A percentile compares a stretch with the other conserved stretches of the same genome.
phyloP scores from a whole-genome alignment of 2,329 filamentous ascomycete genomes.

The Venturia effusa region DNA sequence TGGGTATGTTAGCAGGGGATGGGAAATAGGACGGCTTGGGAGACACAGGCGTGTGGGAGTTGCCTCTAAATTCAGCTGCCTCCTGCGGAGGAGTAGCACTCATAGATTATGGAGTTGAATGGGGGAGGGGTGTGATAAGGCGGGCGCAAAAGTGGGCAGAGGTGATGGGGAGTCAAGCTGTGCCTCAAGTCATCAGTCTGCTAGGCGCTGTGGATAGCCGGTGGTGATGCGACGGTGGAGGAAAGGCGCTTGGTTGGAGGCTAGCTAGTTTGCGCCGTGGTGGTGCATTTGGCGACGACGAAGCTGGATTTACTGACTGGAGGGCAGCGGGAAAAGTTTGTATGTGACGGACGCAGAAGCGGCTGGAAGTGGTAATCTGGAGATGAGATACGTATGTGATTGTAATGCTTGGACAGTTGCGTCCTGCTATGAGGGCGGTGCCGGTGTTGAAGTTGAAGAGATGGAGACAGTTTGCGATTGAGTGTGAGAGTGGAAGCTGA shows the following conservation, averaged over 20 bases:
- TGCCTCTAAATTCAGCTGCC: slow-evolving; percentile 50
- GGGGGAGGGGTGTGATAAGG: background rate
- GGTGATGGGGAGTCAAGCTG: background rate
- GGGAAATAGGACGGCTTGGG: slow-evolving; percentile 59
- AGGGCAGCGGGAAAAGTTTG: background rate
- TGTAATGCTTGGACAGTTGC: background rate
- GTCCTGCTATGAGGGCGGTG: background rate
- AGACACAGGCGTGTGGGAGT: slow-evolving; percentile 58
- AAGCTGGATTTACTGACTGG: no score
- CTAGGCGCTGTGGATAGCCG: background rate
- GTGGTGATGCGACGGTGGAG: background rate
- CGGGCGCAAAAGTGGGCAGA: background rate
- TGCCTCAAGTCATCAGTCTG: slow-evolving; percentile 2
- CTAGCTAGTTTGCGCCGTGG: background rate
- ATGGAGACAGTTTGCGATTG: background rate
- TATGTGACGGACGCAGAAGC: background rate
- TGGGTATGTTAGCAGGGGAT: slow-evolving; percentile 57
- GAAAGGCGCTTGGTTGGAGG: background rate
- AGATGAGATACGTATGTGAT: background rate
- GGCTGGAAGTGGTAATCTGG: background rate
- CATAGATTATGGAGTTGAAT: slow-evolving; percentile 31
- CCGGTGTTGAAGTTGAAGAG: background rate
- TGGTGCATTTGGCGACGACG: background rate
- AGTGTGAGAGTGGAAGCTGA: background rate
- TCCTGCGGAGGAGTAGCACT: slow-evolving; percentile 44